Conservation (phyloP, 441 rosid species). For the Gossypium aridum region DNA sequence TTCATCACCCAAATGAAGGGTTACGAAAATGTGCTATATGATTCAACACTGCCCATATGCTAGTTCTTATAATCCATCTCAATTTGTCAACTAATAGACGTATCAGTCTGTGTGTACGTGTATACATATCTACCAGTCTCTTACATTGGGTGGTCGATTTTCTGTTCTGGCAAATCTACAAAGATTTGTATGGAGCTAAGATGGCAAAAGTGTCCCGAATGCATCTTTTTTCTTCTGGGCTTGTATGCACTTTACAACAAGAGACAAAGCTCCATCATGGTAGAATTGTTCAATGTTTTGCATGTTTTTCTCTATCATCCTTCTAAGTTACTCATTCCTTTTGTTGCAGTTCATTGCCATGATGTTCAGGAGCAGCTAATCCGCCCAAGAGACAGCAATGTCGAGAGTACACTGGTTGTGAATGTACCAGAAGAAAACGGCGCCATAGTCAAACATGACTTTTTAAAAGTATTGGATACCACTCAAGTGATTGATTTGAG, state of each 20-base stretch:
- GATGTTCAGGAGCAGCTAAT: constrained; percentile 23
- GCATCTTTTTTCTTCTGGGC: background rate
- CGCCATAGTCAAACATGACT: constrained; percentile 6
- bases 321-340: background rate
- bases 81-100: background rate
- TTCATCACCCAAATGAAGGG: background rate
- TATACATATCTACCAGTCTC: background rate
- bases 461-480: background rate
- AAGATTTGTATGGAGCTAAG: background rate
- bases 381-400: constrained; percentile 15
- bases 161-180: background rate
- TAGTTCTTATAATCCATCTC: background rate
- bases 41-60: background rate
- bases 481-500: constrained; percentile 53
- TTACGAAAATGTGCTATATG: background rate
- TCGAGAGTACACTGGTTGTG: background rate
- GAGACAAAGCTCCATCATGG: background rate
- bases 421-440: background rate
- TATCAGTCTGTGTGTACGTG: background rate
- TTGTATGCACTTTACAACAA: background rate
- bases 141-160: background rate
- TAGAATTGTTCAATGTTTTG: background rate
- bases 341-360: constrained; percentile 20
- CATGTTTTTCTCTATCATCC: background rate
- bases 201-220: background rate